phyloP scores from a whole-genome alignment of 164 flowering plant species.

The Buxus sempervirens region DNA sequence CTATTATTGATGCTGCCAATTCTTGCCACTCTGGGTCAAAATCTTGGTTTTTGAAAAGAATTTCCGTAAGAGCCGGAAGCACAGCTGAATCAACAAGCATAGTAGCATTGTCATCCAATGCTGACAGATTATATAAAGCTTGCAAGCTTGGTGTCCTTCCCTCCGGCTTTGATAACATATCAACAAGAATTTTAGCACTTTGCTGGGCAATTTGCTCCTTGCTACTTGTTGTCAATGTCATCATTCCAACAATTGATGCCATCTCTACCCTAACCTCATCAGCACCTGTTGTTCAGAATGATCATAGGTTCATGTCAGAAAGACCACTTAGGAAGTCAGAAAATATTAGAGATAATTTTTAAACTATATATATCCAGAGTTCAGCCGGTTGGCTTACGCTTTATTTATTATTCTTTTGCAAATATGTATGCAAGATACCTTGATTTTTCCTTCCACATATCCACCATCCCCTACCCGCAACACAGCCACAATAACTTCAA shows the following conservation, averaged over 20 bases:
- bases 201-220: slow-evolving; percentile 52
- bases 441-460: too few species aligned
- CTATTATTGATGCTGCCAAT: slow-evolving; percentile 30
- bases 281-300: slow-evolving; percentile 34
- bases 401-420: too few species aligned
- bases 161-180: slow-evolving; percentile 42
- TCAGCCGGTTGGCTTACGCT: neutral
- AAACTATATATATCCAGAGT: neutral
- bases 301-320: too few species aligned
- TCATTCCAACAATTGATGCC: slow-evolving; percentile 50
- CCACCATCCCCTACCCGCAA: too few species aligned
- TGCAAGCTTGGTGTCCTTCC: slow-evolving; percentile 40
- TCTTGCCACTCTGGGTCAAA: slow-evolving; percentile 23
- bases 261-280: slow-evolving; percentile 43
- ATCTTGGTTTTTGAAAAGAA: slow-evolving; percentile 33
- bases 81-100: slow-evolving; percentile 52
- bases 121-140: slow-evolving; percentile 49
- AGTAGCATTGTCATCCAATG: slow-evolving; percentile 52
- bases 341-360: too few species aligned
- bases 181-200: slow-evolving; percentile 39
- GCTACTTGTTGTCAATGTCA: slow-evolving; percentile 48
- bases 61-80: slow-evolving; percentile 36
- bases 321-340: neutral
- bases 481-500: too few species aligned
- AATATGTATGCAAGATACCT: too few species aligned